Evolutionary conservation across 202 grass and related monocot genomes (phyloP).

Genomic region (Musa balbisiana): DNA sequence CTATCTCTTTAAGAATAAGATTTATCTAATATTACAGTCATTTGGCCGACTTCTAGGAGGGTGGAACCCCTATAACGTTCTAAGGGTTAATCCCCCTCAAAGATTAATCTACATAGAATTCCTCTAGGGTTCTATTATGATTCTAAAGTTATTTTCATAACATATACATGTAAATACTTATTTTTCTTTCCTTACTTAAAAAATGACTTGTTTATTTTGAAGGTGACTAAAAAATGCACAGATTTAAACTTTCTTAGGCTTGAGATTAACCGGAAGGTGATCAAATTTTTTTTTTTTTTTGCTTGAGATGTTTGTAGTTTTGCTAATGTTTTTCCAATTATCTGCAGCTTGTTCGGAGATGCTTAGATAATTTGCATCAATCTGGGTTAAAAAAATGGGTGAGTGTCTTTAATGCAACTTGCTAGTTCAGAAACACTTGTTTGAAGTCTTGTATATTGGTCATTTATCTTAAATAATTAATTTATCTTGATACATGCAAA

Average conservation of each 20-base stretch:
- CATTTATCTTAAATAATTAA: too few species aligned
- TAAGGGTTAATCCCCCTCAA: too few species aligned
- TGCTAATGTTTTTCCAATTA: conserved; percentile 23
- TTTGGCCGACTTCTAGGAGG: too few species aligned
- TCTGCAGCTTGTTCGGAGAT: conserved; percentile 74
- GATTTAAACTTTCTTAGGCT: conserved; percentile 79
- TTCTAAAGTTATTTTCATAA: neutral
- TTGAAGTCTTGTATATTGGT: too few species aligned
- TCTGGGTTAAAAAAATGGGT: conserved; percentile 40
- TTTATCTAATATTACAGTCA: too few species aligned
- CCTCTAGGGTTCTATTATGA: too few species aligned
- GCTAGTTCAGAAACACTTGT: too few species aligned
- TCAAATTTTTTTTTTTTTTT: conserved; percentile 3
- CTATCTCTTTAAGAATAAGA: too few species aligned
- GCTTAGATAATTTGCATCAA: conserved; percentile 44
- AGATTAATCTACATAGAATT: too few species aligned
- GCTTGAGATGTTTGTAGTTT: conserved; percentile 9
- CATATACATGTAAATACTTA: neutral
- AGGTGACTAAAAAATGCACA: conserved; percentile 56
- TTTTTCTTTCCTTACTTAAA: conserved; percentile 28
- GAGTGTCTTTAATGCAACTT: too few species aligned
- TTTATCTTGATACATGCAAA: too few species aligned
- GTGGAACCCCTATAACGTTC: too few species aligned
- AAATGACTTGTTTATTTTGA: conserved; percentile 88
- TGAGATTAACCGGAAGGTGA: conserved; percentile 88